Evolutionary conservation across 1,139 yeast species (phyloP).

Genomic region (Scheffersomyces lignicola): DNA sequence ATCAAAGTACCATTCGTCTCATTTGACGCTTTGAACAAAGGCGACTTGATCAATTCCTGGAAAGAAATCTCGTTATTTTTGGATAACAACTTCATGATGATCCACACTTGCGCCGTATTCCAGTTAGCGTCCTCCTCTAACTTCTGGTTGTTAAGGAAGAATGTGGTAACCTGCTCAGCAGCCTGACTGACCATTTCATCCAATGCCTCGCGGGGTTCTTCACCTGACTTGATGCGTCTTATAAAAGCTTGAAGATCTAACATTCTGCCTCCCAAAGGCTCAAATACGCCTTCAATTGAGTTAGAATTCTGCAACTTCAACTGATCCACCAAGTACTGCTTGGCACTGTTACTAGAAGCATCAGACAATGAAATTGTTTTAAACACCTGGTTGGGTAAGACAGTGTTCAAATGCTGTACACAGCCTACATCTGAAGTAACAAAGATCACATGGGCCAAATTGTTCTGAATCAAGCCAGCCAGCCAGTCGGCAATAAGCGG

Average conservation of each 20-base stretch:
- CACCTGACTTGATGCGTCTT: slow-evolving; percentile 86
- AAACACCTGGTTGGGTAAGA: slow-evolving; percentile 86
- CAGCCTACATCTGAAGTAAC: slow-evolving; percentile 85
- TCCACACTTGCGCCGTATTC: slow-evolving; percentile 88
- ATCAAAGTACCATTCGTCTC: slow-evolving; percentile 51
- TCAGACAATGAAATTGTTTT: slow-evolving; percentile 75
- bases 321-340: slow-evolving; percentile 67
- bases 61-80: slow-evolving; percentile 44
- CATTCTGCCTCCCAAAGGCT: slow-evolving; percentile 92
- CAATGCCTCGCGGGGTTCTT: slow-evolving; percentile 72
- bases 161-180: slow-evolving; percentile 83
- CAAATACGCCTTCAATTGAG: slow-evolving; percentile 56
- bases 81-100: slow-evolving; percentile 65
- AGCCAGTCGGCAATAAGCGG: slow-evolving; percentile 88
- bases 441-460: slow-evolving; percentile 85
- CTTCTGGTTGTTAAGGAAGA: slow-evolving; percentile 54
- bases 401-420: slow-evolving; percentile 61
- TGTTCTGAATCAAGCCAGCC: slow-evolving; percentile 68
- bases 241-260: slow-evolving; percentile 88
- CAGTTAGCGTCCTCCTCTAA: slow-evolving; percentile 45
- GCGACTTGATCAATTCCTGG: slow-evolving; percentile 54
- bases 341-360: slow-evolving; percentile 73
- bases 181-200: slow-evolving; percentile 80
- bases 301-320: slow-evolving; percentile 33
- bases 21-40: slow-evolving; percentile 65